phyloP scores from a whole-genome alignment of 805 yeast species.

The Saccharomyces eubayanus region DNA sequence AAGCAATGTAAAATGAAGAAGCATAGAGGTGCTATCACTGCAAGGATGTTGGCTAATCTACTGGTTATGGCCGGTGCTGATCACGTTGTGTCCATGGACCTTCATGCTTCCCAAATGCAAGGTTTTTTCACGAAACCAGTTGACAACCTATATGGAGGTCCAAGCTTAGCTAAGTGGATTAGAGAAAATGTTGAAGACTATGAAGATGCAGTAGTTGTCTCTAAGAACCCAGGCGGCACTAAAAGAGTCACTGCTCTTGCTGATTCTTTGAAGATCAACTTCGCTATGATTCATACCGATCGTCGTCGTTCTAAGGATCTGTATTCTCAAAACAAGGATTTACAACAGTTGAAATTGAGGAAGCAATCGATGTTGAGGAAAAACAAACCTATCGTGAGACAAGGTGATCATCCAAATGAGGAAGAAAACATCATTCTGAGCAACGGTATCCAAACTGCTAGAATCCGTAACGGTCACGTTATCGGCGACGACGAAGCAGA shows the following conservation, averaged over 20 bases:
- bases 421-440: conserved; percentile 63
- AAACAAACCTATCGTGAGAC: conserved; percentile 35
- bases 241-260: conserved; percentile 96
- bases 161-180: conserved; percentile 93
- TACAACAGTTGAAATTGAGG: conserved; percentile 33
- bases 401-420: conserved; percentile 41
- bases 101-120: conserved; percentile 96
- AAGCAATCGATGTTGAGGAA: conserved; percentile 43
- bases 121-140: conserved; percentile 97
- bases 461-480: conserved; percentile 94
- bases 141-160: conserved; percentile 93
- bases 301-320: conserved; percentile 79
- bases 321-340: conserved; percentile 35
- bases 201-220: conserved; percentile 85
- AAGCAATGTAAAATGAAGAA: conserved; percentile 97
- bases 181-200: conserved; percentile 81
- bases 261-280: conserved; percentile 90
- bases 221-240: conserved; percentile 99
- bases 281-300: conserved; percentile 98
- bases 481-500: conserved; percentile 68
- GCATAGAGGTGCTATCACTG: conserved; percentile 97
- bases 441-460: conserved; percentile 85
- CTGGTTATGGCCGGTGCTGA: conserved; percentile 98
- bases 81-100: conserved; percentile 95
- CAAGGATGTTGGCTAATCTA: conserved; percentile 93